Base-by-base conservation (phyloP, 1,284 basidiomycete genomes). In the Ustilago sp. region DNA sequence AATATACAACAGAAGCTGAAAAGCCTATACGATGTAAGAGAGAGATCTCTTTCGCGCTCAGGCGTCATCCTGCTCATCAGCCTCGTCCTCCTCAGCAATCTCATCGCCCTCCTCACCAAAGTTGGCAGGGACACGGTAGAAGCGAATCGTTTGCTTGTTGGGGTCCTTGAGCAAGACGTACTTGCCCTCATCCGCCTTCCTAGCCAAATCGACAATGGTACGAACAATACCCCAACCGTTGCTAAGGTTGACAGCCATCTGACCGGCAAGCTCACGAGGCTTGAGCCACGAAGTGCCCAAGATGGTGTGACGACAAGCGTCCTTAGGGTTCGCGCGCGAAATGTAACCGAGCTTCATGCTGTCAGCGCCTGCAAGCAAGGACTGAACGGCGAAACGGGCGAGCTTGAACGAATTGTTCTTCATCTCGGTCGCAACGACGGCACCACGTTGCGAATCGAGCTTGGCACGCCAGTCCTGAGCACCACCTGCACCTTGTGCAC, bases 331-430 rank as follows among this genome's bases (percentile, higher is more conserved):
- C 50, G 91, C 93, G 60, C 97, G 94, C 28, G 96, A 96, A 81
- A 99, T 94, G 87, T 89, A 90, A 92, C 97, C 97, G 86, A 99
- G 93, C 89, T 99, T 99, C 92, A 99, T 93, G 81, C 92, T 89
- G 76, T 99, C 97, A 19, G 95, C 96, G 59, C 97, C 97, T 55
- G 97, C 95, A 48, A 99, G 89, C 62, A 98, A 90, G 85, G 93
- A 94, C 89, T 98, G 95, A 36, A 98, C 93, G 0, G 97, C 92
- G 93, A 96, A 99, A 85, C 96, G 93, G 19, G 96, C 95, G 58
- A 99, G 90, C 88, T 99, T 99, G 89, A 92, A 95, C 84, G 93
- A 94, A 88, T 99, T 99, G 89, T 99, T 99, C 90, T 99, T 99
- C 97, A 99, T 98, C 89, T 99, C 97, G 48, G 94, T 97, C 53